Percentiles rank a stretch among this genome's conserved stretches.
Evolutionary conservation across 2,329 filamentous ascomycete species (phyloP).

Genomic region (Endoconidiophora polonica): DNA sequence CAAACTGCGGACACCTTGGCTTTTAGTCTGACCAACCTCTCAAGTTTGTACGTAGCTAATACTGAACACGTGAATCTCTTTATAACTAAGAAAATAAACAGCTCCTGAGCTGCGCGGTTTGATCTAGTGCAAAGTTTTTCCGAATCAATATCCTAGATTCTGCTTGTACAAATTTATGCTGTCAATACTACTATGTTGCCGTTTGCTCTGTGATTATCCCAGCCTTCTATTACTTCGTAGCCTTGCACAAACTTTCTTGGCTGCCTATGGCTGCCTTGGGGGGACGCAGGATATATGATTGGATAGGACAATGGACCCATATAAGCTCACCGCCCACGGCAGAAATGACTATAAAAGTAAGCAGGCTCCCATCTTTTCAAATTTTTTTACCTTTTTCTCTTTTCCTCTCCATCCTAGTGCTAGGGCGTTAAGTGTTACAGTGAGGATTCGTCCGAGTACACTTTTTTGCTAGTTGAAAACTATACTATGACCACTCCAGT

Average conservation of each 20-base stretch:
- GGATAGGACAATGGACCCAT: no score
- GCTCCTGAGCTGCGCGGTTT: no score
- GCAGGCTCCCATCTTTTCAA: conserved; percentile 14
- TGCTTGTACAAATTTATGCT: not conserved
- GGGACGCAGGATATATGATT: no score
- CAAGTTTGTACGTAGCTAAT: not conserved
- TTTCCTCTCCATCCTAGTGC: conserved; percentile 42
- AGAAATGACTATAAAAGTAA: conserved; percentile 21
- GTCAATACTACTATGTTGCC: no score
- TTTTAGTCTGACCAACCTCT: conserved; percentile 4
- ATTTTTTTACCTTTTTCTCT: conserved; percentile 23
- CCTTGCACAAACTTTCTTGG: not conserved
- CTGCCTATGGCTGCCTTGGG: no score
- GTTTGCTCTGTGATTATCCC: not conserved
- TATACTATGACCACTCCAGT: conserved; percentile 54
- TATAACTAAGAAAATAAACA: no score
- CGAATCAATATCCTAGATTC: no score
- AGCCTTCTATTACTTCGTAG: not conserved
- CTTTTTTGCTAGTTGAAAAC: conserved; percentile 79
- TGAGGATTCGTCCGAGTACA: conserved; percentile 61
- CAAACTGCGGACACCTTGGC: conserved; percentile 11
- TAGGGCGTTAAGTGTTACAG: conserved; percentile 63
- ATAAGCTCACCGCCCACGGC: conserved; percentile 7
- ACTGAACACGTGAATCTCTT: no score
- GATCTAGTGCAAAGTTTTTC: no score